Conservation (phyloP, 2,329 filamentous ascomycete genomes). For the Fusarium multiceps region DNA sequence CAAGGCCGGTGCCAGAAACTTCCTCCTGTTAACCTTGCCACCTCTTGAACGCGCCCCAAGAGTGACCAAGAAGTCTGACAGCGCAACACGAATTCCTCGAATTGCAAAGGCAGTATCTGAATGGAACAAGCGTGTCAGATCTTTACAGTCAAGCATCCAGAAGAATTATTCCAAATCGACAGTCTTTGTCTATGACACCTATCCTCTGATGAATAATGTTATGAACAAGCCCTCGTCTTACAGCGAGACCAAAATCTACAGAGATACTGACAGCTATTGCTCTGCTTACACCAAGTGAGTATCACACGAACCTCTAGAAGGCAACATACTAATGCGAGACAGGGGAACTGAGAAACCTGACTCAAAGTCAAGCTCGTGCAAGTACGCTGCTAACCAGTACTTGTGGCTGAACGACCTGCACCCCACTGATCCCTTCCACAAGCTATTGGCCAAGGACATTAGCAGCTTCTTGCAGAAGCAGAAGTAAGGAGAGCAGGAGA, state of each 20-base stretch:
- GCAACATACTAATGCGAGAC: neutral
- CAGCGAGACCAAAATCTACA: neutral
- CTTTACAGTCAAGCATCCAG: neutral
- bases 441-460: neutral
- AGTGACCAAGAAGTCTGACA: neutral
- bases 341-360: neutral
- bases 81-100: neutral
- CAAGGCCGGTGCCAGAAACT: neutral
- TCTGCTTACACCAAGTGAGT: neutral
- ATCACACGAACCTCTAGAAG: neutral
- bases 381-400: constrained; percentile 1
- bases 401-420: neutral
- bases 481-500: neutral
- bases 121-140: neutral
- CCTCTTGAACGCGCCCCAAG: neutral
- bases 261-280: neutral
- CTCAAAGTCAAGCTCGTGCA: neutral
- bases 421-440: neutral
- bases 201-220: neutral
- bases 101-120: neutral
- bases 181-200: neutral
- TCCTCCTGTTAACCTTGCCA: neutral
- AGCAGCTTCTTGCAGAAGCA: neutral
- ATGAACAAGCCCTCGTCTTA: neutral
- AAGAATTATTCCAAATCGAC: neutral